A percentile compares a stretch with the other conserved stretches of the same genome.
Evolutionary conservation across 2,329 filamentous ascomycete genomes (phyloP).

Genomic region (Ascomycota sp.): DNA sequence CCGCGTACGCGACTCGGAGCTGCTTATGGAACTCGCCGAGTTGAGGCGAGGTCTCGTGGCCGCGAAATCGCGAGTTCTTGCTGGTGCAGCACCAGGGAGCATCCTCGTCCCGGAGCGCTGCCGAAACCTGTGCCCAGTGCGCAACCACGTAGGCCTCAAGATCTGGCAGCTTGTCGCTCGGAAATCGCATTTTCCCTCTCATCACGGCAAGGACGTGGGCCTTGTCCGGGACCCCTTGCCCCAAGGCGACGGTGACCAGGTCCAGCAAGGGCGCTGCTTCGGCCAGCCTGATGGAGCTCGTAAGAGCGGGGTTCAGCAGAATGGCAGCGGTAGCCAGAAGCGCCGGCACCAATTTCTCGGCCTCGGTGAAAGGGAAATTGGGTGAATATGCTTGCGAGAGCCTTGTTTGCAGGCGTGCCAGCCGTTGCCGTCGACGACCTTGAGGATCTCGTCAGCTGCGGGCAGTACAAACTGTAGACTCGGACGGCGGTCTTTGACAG

Average conservation of each 20-base stretch:
- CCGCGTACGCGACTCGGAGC: slow-evolving; percentile 10
- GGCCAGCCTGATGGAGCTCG: slow-evolving; percentile 2
- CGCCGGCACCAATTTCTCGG: slow-evolving; percentile 9
- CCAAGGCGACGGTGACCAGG: slow-evolving; percentile 7
- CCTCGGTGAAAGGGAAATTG: slow-evolving; percentile 9
- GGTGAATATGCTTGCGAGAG: slow-evolving; percentile 12
- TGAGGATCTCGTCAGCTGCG: slow-evolving; percentile 8
- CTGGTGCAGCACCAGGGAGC: too few relatives aligned
- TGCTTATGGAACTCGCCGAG: slow-evolving; percentile 9
- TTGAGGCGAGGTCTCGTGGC: too few relatives aligned
- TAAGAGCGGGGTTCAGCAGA: slow-evolving; percentile 9
- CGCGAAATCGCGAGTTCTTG: too few relatives aligned
- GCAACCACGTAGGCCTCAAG: slow-evolving; percentile 9
- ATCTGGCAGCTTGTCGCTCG: slow-evolving; percentile 4
- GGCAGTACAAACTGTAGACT: slow-evolving; percentile 11
- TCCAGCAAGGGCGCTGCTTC: slow-evolving; percentile 11
- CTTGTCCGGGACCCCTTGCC: slow-evolving; percentile 4
- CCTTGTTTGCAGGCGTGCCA: slow-evolving; percentile 4
- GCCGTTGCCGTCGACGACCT: slow-evolving; percentile 1
- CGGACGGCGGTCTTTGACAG: too few relatives aligned
- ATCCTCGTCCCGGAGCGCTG: slow-evolving; percentile 7
- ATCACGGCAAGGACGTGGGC: slow-evolving; percentile 6
- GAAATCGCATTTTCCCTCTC: slow-evolving; percentile 4
- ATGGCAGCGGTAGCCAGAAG: slow-evolving; percentile 14
- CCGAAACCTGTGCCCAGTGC: slow-evolving; percentile 9